Conservation (phyloP, 169 alveolate genomes). For the Eimeria tenella region DNA sequence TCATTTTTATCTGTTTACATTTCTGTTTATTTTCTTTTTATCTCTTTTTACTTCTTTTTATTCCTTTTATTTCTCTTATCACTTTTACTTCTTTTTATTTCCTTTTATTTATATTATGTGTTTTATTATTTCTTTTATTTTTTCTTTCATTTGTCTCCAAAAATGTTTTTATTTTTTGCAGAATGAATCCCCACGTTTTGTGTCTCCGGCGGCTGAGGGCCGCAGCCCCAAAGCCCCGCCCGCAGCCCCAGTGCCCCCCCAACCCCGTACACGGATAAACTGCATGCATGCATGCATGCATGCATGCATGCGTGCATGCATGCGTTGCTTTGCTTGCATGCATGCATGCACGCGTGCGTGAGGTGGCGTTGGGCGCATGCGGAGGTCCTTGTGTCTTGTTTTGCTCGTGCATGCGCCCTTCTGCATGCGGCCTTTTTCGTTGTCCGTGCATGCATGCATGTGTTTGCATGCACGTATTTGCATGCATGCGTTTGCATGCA, state of each 20-base stretch:
- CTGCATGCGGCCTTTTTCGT: background rate
- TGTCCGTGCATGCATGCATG: too few species aligned
- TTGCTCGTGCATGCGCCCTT: background rate
- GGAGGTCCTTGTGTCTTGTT: background rate
- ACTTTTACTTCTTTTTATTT: too few species aligned
- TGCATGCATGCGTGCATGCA: background rate
- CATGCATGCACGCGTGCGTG: background rate
- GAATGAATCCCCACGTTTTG: slow-evolving; percentile 23
- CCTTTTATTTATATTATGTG: too few species aligned
- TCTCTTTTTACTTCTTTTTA: background rate
- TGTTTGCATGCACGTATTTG: too few species aligned
- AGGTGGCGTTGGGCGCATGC: background rate
- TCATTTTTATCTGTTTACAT: too few species aligned
- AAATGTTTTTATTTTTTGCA: background rate
- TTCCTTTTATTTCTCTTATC: background rate
- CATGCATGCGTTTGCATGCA: too few species aligned
- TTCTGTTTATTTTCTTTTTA: too few species aligned
- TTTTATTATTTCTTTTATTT: too few species aligned
- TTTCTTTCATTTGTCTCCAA: background rate
- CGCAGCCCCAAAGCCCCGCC: background rate
- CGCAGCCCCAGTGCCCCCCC: background rate
- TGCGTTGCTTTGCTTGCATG: background rate
- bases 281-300: background rate
- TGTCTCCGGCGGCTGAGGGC: slow-evolving; percentile 5
- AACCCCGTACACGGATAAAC: slow-evolving; percentile 13